These are phyloP conservation scores for Elymus sibiricus DNA, from an alignment of 176 grass and related monocot species.

Conservation along the genomic window DNA sequence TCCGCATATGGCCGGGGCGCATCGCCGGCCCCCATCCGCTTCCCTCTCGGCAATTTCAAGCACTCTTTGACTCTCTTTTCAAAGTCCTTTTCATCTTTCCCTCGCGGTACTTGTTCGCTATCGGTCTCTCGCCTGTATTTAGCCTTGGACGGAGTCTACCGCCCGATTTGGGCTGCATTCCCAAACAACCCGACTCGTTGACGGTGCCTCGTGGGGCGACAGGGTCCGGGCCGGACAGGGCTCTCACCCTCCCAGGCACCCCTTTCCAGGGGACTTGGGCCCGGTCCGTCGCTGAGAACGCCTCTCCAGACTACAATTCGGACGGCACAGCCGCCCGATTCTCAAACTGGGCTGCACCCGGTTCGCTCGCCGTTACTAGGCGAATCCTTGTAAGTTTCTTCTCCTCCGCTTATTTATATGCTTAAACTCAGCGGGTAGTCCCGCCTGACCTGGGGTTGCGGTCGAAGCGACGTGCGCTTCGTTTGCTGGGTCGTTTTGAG, in stretches of 20 bases:
- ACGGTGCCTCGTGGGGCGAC: constrained; percentile 45
- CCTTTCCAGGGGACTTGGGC: constrained; percentile 56
- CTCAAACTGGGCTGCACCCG: neutral
- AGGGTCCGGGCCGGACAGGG: constrained; percentile 56
- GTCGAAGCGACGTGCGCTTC: neutral
- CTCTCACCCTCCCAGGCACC: constrained; percentile 59
- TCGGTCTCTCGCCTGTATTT: constrained; percentile 52
- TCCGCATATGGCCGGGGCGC: constrained; percentile 1
- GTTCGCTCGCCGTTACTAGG: constrained; percentile 49
- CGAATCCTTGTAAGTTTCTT: constrained; percentile 35
- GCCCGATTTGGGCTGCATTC: constrained; percentile 26
- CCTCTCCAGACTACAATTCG: constrained; percentile 36
- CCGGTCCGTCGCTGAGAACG: constrained; percentile 24
- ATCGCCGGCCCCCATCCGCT: constrained; percentile 62
- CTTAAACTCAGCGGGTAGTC: too few species aligned
- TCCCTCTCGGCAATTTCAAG: constrained; percentile 71
- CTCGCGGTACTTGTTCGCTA: constrained; percentile 49
- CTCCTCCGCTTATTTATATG: constrained; percentile 10
- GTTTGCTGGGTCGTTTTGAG: too few species aligned
- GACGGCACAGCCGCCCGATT: neutral
- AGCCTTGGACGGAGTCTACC: constrained; percentile 18
- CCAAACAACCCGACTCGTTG: constrained; percentile 48
- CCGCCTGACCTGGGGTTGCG: too few species aligned
- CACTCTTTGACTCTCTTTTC: constrained; percentile 76
- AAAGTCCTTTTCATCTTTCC: constrained; percentile 60